These are phyloP conservation scores for Penicillium sumatraense DNA, from an alignment of 2,329 filamentous ascomycete genomes.

Conservation along the genomic window DNA sequence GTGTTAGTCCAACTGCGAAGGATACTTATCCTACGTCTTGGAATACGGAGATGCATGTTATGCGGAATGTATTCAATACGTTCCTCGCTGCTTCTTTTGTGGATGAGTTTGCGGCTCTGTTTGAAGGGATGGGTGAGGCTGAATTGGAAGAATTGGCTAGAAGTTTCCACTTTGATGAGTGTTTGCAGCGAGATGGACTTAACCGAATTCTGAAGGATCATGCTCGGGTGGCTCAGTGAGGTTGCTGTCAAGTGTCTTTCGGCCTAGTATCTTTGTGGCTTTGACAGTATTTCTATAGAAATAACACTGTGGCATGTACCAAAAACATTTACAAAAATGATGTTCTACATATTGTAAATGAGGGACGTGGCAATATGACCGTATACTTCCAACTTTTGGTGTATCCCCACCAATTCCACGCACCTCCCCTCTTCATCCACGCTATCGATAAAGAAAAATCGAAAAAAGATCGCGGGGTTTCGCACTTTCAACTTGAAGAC, in stretches of 20 bases:
- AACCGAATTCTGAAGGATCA: conserved; percentile 57
- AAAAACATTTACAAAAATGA: too few species aligned
- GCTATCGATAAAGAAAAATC: conserved; percentile 34
- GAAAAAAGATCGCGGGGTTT: conserved; percentile 31
- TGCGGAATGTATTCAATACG: conserved; percentile 52
- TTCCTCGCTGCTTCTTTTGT: conserved; percentile 57
- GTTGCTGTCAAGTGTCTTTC: too few species aligned
- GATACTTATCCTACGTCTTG: conserved; percentile 54
- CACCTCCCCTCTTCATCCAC: conserved; percentile 18
- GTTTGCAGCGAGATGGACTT: conserved; percentile 55
- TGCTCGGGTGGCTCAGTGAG: conserved; percentile 29
- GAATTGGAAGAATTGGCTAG: conserved; percentile 60
- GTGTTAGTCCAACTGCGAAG: conserved; percentile 47
- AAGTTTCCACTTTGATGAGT: conserved; percentile 61
- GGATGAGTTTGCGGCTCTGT: conserved; percentile 61
- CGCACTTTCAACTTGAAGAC: conserved; percentile 20
- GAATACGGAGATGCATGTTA: conserved; percentile 56
- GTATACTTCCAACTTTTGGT: neutral
- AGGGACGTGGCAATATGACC: conserved; percentile 6
- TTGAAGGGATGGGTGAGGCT: conserved; percentile 54
- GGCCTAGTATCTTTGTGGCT: too few species aligned
- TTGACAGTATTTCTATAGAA: too few species aligned
- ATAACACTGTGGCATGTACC: too few species aligned
- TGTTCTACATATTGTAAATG: neutral
- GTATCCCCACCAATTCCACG: conserved; percentile 3